Conservation (phyloP, 2,329 filamentous ascomycete species). For the Claviceps sp. region DNA sequence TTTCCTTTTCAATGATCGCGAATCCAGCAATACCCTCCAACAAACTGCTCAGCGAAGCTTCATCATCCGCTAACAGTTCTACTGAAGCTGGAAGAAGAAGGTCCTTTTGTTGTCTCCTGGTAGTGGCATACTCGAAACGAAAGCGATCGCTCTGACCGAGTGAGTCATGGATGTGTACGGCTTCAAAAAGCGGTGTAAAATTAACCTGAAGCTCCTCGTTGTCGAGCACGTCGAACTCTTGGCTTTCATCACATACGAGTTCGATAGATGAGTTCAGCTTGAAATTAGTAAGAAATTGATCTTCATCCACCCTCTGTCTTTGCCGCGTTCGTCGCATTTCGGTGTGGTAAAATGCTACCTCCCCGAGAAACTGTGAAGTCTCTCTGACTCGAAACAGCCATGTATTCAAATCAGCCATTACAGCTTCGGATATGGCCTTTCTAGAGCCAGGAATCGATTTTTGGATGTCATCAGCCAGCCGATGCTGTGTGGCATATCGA, state of each 20-base stretch:
- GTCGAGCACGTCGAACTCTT: conserved; percentile 89
- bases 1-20: conserved; percentile 89
- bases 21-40: conserved; percentile 92
- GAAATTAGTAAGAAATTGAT: conserved; percentile 66
- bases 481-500: conserved; percentile 87
- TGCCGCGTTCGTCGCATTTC: conserved; percentile 73
- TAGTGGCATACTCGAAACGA: conserved; percentile 79
- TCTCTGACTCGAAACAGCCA: conserved; percentile 94
- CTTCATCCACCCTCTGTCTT: conserved; percentile 65
- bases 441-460: conserved; percentile 89
- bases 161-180: conserved; percentile 90
- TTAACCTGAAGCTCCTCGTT: conserved; percentile 93
- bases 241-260: conserved; percentile 83
- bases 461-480: conserved; percentile 89
- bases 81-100: conserved; percentile 67
- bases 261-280: conserved; percentile 94
- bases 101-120: conserved; percentile 82
- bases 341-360: conserved; percentile 94
- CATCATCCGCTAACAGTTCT: conserved; percentile 68
- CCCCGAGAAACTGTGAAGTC: conserved; percentile 88
- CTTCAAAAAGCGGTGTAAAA: conserved; percentile 89
- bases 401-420: conserved; percentile 93
- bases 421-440: conserved; percentile 84
- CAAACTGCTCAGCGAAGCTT: conserved; percentile 73
- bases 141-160: conserved; percentile 88